Percentiles rank a stretch among this genome's conserved stretches.
phyloP scores from a whole-genome alignment of 768 basidiomycete genomes.

The Gautieria morchelliformis region DNA sequence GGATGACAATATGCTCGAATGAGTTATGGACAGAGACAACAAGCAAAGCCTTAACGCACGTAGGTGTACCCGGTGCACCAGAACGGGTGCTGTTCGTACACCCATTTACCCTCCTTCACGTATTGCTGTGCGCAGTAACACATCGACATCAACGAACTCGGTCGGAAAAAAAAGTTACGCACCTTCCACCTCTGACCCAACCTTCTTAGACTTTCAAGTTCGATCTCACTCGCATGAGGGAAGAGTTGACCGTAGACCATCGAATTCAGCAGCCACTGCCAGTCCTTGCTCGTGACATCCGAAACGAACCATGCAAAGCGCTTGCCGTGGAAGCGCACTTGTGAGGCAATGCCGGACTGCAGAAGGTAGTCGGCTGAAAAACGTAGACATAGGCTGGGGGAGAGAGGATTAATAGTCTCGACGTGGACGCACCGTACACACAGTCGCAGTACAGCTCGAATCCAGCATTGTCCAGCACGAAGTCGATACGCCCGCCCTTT shows the following conservation, averaged over 20 bases:
- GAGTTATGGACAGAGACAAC: neutral
- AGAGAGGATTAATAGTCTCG: neutral
- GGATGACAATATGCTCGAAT: neutral
- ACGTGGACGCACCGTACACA: conserved; percentile 54
- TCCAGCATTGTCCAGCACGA: conserved; percentile 82
- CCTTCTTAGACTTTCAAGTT: conserved; percentile 69
- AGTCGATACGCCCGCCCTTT: conserved; percentile 54
- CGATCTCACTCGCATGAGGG: conserved; percentile 68
- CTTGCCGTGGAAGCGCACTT: conserved; percentile 92
- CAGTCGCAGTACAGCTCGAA: conserved; percentile 85
- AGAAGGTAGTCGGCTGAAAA: conserved; percentile 81
- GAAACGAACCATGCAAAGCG: conserved; percentile 93
- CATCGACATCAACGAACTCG: neutral
- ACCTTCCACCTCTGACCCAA: conserved; percentile 84
- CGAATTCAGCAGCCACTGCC: conserved; percentile 83
- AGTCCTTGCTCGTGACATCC: conserved; percentile 88
- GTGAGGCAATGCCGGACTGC: conserved; percentile 75
- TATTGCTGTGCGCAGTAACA: conserved; percentile 41
- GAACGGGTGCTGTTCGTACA: conserved; percentile 90
- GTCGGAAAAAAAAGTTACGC: neutral
- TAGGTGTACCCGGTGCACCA: conserved; percentile 94
- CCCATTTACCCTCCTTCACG: conserved; percentile 86
- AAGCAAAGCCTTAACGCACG: conserved; percentile 17
- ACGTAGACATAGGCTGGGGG: neutral
- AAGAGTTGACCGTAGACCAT: conserved; percentile 92